Conservation (phyloP, 2,329 filamentous ascomycete genomes). For the Drechslerella stenobrocha region DNA sequence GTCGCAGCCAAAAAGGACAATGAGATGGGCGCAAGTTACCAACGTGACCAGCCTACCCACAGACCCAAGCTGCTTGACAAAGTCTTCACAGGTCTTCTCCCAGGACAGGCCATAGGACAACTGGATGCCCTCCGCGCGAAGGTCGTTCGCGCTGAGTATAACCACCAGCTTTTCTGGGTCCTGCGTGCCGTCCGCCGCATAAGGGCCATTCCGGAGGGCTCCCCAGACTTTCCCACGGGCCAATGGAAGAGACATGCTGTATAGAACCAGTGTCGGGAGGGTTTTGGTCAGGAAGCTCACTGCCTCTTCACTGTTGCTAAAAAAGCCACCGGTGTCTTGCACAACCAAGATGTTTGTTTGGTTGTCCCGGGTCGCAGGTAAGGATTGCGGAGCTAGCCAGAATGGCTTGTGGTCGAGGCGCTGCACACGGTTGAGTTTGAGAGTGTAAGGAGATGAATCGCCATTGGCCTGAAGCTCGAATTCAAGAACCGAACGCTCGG, state of each 20-base stretch:
- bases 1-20: constrained; percentile 28
- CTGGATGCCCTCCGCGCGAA: constrained; percentile 33
- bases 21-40: constrained; percentile 31
- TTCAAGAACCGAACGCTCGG: constrained; percentile 26
- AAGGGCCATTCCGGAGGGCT: constrained; percentile 18
- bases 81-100: constrained; percentile 42
- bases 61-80: constrained; percentile 33
- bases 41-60: constrained; percentile 20
- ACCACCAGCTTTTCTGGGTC: constrained; percentile 28
- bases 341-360: constrained; percentile 16
- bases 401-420: constrained; percentile 19
- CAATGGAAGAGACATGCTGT: constrained; percentile 22
- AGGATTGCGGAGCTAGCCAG: constrained; percentile 13
- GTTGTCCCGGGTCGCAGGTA: neutral
- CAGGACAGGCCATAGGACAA: constrained; percentile 35
- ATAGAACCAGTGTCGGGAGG: constrained; percentile 15
- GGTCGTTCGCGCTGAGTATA: constrained; percentile 29
- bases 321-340: constrained; percentile 28
- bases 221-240: constrained; percentile 27
- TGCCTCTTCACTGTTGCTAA: constrained; percentile 23
- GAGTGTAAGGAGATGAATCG: neutral
- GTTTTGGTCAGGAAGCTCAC: constrained; percentile 12
- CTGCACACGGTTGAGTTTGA: constrained; percentile 26
- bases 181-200: constrained; percentile 9
- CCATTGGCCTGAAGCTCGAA: constrained; percentile 14